Evolutionary conservation across 2,329 filamentous ascomycete genomes (phyloP).

Genomic region (Uncinocarpus reesii): DNA sequence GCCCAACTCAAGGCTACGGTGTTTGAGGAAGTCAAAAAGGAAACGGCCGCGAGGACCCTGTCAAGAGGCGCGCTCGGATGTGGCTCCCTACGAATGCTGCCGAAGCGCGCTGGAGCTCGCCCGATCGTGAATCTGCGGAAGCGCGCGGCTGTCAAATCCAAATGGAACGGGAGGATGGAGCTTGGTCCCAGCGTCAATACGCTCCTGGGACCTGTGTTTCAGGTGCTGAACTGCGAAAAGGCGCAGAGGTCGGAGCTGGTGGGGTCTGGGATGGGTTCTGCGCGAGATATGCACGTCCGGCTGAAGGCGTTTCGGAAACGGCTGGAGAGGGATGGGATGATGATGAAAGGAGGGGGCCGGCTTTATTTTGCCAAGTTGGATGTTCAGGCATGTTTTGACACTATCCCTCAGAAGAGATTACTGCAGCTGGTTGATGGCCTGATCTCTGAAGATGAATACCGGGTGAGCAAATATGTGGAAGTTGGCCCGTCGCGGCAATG

Average conservation of each 20-base stretch:
- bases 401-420: slow-evolving; percentile 72
- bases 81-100: slow-evolving; percentile 68
- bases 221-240: slow-evolving; percentile 69
- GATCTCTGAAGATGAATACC: slow-evolving; percentile 54
- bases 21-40: slow-evolving; percentile 63
- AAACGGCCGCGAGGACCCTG: slow-evolving; percentile 49
- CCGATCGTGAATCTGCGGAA: slow-evolving; percentile 80
- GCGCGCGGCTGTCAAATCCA: slow-evolving; percentile 40
- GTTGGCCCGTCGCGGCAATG: slow-evolving; percentile 44
- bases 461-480: slow-evolving; percentile 63
- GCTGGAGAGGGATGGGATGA: neutral
- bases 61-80: slow-evolving; percentile 58
- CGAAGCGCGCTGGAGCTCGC: slow-evolving; percentile 65
- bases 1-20: slow-evolving; percentile 56
- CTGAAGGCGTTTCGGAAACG: slow-evolving; percentile 56
- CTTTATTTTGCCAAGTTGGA: slow-evolving; percentile 90
- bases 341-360: neutral
- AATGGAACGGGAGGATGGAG: slow-evolving; percentile 42
- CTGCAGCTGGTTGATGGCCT: slow-evolving; percentile 53
- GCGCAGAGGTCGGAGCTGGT: slow-evolving; percentile 48
- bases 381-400: slow-evolving; percentile 87
- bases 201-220: slow-evolving; percentile 62
- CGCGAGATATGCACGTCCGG: slow-evolving; percentile 65
- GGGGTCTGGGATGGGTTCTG: slow-evolving; percentile 71
- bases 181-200: slow-evolving; percentile 58